A percentile compares a stretch with the other conserved stretches of the same genome.
Evolutionary conservation across 2,329 filamentous ascomycete species (phyloP).

Genomic region (Hirsutella minnesotensis): DNA sequence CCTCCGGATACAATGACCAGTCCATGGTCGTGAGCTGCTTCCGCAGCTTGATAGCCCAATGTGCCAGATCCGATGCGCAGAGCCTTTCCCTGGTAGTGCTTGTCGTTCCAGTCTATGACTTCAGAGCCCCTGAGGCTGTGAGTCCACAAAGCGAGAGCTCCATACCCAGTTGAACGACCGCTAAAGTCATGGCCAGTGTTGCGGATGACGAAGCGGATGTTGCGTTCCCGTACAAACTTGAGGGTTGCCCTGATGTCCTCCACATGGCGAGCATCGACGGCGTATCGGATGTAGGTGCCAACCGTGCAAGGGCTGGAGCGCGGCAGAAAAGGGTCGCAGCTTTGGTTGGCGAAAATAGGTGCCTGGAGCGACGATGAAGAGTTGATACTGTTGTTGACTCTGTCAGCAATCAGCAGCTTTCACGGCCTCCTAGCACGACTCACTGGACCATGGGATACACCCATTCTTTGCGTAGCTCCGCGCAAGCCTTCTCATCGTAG

Average conservation of each 20-base stretch:
- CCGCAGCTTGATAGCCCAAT: conserved; percentile 33
- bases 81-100: conserved; percentile 35
- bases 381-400: background rate
- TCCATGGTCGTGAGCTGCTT: conserved; percentile 30
- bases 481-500: conserved; percentile 34
- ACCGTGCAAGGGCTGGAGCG: conserved; percentile 24
- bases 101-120: conserved; percentile 27
- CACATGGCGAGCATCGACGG: conserved; percentile 14
- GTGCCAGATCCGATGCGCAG: conserved; percentile 44
- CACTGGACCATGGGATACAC: conserved; percentile 30
- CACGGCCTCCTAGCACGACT: conserved; percentile 18
- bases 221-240: conserved; percentile 18
- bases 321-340: conserved; percentile 21
- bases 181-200: conserved; percentile 42
- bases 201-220: conserved; percentile 38
- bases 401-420: conserved; percentile 2
- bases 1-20: conserved; percentile 42
- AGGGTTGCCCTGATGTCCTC: conserved; percentile 9
- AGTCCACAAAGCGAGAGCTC: conserved; percentile 27
- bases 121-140: conserved; percentile 28
- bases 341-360: conserved; percentile 17
- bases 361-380: conserved; percentile 14
- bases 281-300: conserved; percentile 25
- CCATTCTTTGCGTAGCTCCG: conserved; percentile 30
- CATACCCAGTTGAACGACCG: conserved; percentile 46